These are phyloP conservation scores for Entamoeba moshkovskii DNA, from an alignment of 208 protist genomes.

Conservation along the genomic window DNA sequence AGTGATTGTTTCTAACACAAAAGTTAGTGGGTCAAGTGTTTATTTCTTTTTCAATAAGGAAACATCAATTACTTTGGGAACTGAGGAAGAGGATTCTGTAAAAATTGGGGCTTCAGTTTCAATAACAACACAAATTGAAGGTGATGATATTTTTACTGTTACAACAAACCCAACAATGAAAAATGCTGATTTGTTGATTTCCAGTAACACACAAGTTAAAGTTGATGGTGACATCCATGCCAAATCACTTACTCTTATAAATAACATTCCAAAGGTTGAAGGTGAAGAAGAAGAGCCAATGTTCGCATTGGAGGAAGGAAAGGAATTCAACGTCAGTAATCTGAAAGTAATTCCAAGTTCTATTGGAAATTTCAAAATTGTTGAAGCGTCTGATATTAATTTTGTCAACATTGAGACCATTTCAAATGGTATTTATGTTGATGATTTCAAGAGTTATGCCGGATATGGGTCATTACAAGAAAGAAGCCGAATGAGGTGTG, in stretches of 20 bases:
- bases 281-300: background rate
- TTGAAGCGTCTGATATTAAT: background rate
- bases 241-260: background rate
- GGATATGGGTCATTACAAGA: background rate
- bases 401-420: background rate
- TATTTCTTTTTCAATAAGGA: too few relatives aligned
- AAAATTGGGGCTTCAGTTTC: background rate
- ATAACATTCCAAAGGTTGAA: background rate
- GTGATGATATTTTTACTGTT: background rate
- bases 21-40: too few relatives aligned
- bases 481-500: background rate
- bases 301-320: background rate
- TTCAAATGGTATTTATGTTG: background rate
- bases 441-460: background rate
- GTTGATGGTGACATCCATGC: background rate
- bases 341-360: background rate
- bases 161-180: background rate
- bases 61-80: too few relatives aligned
- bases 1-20: too few relatives aligned
- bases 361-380: background rate
- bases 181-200: background rate
- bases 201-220: background rate
- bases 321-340: background rate
- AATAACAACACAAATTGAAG: background rate
- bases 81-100: background rate